A percentile compares a stretch with the other conserved stretches of the same genome.
Conservation (phyloP, 148 eudicot genomes). For the Cornus kousa region DNA sequence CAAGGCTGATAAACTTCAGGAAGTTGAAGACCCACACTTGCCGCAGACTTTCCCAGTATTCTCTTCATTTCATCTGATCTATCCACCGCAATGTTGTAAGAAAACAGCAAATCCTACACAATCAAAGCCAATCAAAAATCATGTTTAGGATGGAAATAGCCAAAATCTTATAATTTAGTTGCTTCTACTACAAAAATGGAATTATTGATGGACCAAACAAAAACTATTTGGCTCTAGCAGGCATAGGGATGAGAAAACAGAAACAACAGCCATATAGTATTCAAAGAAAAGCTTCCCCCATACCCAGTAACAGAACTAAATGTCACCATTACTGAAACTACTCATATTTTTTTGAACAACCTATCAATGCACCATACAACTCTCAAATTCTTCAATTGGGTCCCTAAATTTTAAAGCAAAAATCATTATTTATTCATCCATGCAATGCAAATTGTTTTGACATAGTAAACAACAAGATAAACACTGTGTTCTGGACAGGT, state of each 20-base stretch:
- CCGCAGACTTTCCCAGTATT: constrained; percentile 82
- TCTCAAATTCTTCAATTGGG: not conserved
- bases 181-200: not conserved
- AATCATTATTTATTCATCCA: not conserved
- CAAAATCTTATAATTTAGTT: not conserved
- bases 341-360: not conserved
- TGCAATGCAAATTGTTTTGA: not conserved
- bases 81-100: constrained; percentile 93
- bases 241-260: not conserved
- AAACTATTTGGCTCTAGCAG: not conserved
- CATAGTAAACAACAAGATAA: not conserved
- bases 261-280: not conserved
- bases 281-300: not conserved
- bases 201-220: not conserved
- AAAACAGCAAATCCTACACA: constrained; percentile 77
- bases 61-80: constrained; percentile 82
- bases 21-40: constrained; percentile 94
- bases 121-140: not conserved
- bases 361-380: not conserved
- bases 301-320: not conserved
- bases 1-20: constrained; percentile 80
- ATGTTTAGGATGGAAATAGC: not conserved
- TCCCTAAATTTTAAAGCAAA: not conserved
- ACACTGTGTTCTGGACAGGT: not conserved
- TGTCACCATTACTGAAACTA: not conserved